Conservation (phyloP, 2,329 filamentous ascomycete genomes). For the Ceratocystiopsis sp. region DNA sequence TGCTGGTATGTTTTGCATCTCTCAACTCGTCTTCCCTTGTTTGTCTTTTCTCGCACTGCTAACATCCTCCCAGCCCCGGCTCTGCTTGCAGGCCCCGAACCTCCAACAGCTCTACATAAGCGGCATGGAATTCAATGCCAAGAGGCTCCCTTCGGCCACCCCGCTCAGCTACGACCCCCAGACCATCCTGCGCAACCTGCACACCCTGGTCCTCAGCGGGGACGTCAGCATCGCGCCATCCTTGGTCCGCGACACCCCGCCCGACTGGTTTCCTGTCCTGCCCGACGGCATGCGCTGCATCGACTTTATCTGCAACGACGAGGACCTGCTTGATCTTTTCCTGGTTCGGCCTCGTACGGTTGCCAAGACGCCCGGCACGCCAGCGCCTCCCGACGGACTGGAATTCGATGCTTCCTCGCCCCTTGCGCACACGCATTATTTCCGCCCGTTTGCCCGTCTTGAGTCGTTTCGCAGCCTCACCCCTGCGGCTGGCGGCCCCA, state of each 20-base stretch:
- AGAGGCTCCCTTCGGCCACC: too few species aligned
- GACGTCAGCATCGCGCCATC: background rate
- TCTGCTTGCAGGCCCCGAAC: too few species aligned
- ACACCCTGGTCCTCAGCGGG: slow-evolving; percentile 5
- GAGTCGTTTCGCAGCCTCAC: slow-evolving; percentile 4
- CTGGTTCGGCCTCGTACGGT: background rate
- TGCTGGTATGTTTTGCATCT: too few species aligned
- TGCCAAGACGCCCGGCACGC: too few species aligned
- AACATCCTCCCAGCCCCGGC: too few species aligned
- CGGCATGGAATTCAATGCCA: too few species aligned
- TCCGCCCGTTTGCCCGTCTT: background rate
- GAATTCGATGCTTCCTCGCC: background rate
- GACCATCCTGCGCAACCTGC: background rate
- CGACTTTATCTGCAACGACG: slow-evolving; percentile 1
- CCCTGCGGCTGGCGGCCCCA: background rate
- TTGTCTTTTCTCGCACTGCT: too few species aligned
- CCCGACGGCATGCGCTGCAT: slow-evolving; percentile 4
- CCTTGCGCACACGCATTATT: too few species aligned
- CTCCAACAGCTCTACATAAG: too few species aligned
- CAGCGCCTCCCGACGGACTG: too few species aligned
- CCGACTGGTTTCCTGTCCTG: background rate
- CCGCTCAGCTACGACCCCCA: too few species aligned
- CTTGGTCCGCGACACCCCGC: background rate
- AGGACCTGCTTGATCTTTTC: background rate
- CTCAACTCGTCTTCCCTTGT: too few species aligned